These are phyloP conservation scores for Debaryomyces udenii DNA, from an alignment of 1,139 yeast species.

Conservation along the genomic window DNA sequence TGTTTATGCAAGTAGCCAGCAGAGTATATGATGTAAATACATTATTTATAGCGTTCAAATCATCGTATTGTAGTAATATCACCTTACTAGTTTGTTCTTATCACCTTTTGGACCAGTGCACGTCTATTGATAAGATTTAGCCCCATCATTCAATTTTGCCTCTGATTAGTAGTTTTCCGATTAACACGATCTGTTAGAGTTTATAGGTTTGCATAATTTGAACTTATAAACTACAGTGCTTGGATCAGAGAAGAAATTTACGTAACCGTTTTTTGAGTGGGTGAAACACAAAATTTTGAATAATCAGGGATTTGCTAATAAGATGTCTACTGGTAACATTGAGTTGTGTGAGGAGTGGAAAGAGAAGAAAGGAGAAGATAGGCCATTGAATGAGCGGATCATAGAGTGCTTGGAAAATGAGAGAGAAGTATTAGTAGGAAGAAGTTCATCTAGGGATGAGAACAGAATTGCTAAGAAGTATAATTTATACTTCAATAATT, in stretches of 20 bases:
- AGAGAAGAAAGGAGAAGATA: slow-evolving; percentile 1
- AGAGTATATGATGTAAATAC: too few relatives aligned
- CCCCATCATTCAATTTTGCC: slow-evolving; percentile 4
- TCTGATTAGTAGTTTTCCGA: not conserved
- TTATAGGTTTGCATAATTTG: not conserved
- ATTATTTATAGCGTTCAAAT: too few relatives aligned
- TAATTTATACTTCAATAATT: slow-evolving; percentile 34
- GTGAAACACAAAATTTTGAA: too few relatives aligned
- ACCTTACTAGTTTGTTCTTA: not conserved
- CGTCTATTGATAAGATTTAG: slow-evolving; percentile 6
- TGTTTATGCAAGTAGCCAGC: too few relatives aligned
- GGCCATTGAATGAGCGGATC: slow-evolving; percentile 19
- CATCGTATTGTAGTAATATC: not conserved
- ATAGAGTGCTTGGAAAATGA: slow-evolving; percentile 19
- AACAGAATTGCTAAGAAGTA: slow-evolving; percentile 26
- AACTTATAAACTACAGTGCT: too few relatives aligned
- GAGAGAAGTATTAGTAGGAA: slow-evolving; percentile 21
- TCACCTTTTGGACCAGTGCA: slow-evolving; percentile 6
- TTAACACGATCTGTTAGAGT: slow-evolving; percentile 1
- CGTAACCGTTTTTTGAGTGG: too few relatives aligned
- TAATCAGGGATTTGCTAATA: not conserved
- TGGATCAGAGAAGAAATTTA: too few relatives aligned
- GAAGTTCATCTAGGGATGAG: slow-evolving; percentile 34
- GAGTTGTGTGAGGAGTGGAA: not conserved
- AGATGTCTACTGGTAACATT: slow-evolving; percentile 3